These are phyloP conservation scores for Diplodia sapinea DNA, from an alignment of 2,329 filamentous ascomycete species.

Conservation along the genomic window DNA sequence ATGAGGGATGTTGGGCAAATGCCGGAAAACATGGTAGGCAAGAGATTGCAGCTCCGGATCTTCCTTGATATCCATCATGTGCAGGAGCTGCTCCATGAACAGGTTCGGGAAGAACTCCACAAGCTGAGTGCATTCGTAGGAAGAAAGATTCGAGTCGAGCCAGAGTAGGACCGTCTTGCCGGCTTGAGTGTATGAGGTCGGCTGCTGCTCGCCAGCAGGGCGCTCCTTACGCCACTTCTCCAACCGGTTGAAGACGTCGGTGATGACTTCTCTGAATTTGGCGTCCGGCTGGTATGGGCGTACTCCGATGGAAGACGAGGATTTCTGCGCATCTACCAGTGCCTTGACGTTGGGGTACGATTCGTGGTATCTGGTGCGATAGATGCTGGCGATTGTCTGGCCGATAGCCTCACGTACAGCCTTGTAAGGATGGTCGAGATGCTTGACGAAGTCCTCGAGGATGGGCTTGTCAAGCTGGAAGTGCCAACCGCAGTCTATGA, in stretches of 20 bases:
- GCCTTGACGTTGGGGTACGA: constrained; percentile 81
- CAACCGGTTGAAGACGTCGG: constrained; percentile 76
- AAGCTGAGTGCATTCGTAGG: constrained; percentile 89
- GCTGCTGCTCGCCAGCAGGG: constrained; percentile 85
- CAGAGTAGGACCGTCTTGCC: constrained; percentile 95
- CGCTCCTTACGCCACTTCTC: constrained; percentile 88
- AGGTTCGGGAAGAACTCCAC: constrained; percentile 87
- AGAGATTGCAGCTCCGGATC: constrained; percentile 93
- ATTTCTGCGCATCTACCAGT: constrained; percentile 79
- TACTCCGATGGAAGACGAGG: constrained; percentile 79
- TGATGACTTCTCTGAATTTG: constrained; percentile 75
- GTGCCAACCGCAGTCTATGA: constrained; percentile 92
- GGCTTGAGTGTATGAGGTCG: constrained; percentile 91
- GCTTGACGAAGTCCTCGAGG: constrained; percentile 82
- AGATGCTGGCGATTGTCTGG: constrained; percentile 83
- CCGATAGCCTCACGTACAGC: constrained; percentile 95
- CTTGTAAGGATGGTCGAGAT: constrained; percentile 98
- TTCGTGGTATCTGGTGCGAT: constrained; percentile 91
- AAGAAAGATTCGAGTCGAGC: constrained; percentile 89
- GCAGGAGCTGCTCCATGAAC: constrained; percentile 89
- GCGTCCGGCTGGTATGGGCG: constrained; percentile 80
- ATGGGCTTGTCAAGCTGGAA: constrained; percentile 91
- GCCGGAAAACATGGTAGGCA: constrained; percentile 95
- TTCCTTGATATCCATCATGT: constrained; percentile 99
- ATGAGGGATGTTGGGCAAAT: constrained; percentile 94